Evolutionary conservation across 2,329 filamentous ascomycete genomes (phyloP).

Genomic region (Aspergillus oerlinghausenensis): DNA sequence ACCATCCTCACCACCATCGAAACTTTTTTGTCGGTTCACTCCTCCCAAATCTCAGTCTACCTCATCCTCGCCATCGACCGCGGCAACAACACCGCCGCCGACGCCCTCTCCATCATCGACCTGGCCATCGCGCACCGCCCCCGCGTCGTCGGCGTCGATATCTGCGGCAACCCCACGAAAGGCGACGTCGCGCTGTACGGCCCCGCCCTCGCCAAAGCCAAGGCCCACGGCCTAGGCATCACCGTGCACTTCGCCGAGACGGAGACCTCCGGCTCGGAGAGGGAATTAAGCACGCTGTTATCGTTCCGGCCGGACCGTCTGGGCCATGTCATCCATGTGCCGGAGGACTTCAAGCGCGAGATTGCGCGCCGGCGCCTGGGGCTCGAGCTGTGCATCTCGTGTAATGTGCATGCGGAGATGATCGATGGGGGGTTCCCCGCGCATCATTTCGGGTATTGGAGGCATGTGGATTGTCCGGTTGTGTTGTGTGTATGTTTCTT

Average conservation of each 20-base stretch:
- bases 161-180: conserved; percentile 69
- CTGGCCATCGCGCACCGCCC: conserved; percentile 55
- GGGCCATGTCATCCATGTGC: conserved; percentile 75
- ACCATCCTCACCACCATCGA: conserved; percentile 63
- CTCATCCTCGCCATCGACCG: conserved; percentile 75
- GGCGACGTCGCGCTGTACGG: conserved; percentile 58
- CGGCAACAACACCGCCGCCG: conserved; percentile 51
- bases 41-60: conserved; percentile 51
- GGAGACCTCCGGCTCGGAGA: conserved; percentile 50
- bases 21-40: conserved; percentile 41
- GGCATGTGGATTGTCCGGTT: conserved; percentile 55
- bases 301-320: conserved; percentile 63
- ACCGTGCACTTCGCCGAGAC: conserved; percentile 78
- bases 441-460: conserved; percentile 77
- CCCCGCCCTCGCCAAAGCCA: conserved; percentile 54
- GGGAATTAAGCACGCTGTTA: conserved; percentile 62
- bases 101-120: conserved; percentile 60
- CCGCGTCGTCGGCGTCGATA: conserved; percentile 66
- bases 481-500: conserved; percentile 61
- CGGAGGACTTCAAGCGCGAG: conserved; percentile 53
- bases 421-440: conserved; percentile 59
- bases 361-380: conserved; percentile 56
- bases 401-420: conserved; percentile 74
- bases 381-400: conserved; percentile 73
- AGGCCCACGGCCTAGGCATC: conserved; percentile 52